phyloP scores from a whole-genome alignment of 768 basidiomycete genomes.

The Fomitopsis pulvina region DNA sequence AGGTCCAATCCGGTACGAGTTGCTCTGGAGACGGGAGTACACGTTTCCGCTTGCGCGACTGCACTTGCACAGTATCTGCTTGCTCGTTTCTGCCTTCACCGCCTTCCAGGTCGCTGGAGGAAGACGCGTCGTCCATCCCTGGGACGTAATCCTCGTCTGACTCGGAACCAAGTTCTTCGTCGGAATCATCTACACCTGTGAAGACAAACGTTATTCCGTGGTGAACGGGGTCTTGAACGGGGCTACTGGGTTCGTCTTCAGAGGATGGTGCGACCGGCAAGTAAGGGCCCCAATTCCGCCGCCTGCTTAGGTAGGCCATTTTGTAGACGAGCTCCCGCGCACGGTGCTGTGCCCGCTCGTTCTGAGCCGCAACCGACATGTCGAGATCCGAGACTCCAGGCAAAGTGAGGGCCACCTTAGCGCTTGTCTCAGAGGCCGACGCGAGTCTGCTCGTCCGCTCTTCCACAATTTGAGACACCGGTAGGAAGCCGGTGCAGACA shows the following conservation, averaged over 20 bases:
- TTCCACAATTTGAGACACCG: slow-evolving; percentile 7
- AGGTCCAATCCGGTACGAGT: slow-evolving; percentile 18
- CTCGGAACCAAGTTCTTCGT: neutral
- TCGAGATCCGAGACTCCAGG: neutral
- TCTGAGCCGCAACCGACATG: slow-evolving; percentile 8
- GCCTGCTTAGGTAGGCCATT: slow-evolving; percentile 15
- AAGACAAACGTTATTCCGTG: no score
- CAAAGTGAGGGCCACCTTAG: neutral
- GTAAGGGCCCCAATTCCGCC: slow-evolving; percentile 20
- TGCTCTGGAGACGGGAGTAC: no score
- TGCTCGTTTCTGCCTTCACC: no score
- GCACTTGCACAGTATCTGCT: no score
- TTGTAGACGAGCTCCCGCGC: slow-evolving; percentile 13
- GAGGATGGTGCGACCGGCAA: slow-evolving; percentile 4
- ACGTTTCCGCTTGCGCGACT: no score
- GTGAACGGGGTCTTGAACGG: no score
- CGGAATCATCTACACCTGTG: no score
- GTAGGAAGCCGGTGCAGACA: slow-evolving; percentile 36
- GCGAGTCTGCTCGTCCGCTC: neutral
- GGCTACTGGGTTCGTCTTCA: no score
- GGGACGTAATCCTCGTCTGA: no score
- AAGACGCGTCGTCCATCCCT: no score
- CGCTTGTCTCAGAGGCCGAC: neutral
- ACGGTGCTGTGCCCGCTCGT: neutral
- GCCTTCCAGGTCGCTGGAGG: no score